Evolutionary conservation across 1,284 basidiomycete species (phyloP).

Genomic region (Rhodotorula sp.): DNA sequence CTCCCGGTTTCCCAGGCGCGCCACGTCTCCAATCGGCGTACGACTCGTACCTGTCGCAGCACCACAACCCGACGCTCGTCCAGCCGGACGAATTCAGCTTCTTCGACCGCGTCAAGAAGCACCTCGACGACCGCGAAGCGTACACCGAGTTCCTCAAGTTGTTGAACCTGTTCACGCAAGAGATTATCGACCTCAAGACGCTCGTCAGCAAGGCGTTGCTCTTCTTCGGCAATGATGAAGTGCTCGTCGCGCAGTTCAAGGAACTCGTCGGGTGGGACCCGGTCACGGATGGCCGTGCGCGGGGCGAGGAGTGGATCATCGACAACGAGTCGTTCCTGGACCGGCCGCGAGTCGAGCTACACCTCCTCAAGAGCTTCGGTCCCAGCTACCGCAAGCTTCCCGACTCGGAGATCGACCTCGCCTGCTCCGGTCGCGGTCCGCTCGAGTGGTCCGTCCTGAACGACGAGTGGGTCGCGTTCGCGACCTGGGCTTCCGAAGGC

Average conservation of each 20-base stretch:
- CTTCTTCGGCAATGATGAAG: conserved; percentile 74
- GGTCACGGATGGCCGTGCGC: conserved; percentile 61
- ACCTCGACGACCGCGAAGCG: conserved; percentile 75
- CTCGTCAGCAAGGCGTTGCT: conserved; percentile 75
- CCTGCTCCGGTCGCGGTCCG: conserved; percentile 91
- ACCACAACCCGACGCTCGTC: conserved; percentile 51
- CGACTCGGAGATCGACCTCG: conserved; percentile 78
- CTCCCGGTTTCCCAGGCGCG: conserved; percentile 36
- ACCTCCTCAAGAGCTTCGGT: conserved; percentile 53
- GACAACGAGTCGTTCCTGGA: conserved; percentile 53
- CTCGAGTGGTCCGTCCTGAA: conserved; percentile 96
- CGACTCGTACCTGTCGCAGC: conserved; percentile 36
- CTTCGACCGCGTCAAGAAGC: conserved; percentile 88
- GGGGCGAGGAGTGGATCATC: conserved; percentile 52
- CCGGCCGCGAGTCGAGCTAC: conserved; percentile 31
- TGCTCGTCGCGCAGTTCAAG: conserved; percentile 82
- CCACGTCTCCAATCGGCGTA: conserved; percentile 39
- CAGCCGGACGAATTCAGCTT: conserved; percentile 85
- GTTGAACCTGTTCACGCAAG: conserved; percentile 91
- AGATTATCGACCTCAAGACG: conserved; percentile 80
- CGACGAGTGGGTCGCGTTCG: conserved; percentile 94
- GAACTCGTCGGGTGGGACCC: conserved; percentile 73
- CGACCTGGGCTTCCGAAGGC: conserved; percentile 95
- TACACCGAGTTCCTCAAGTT: conserved; percentile 97
- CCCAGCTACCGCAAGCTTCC: conserved; percentile 93